Base-by-base conservation (phyloP, 148 eudicot species). In the Rhododendron ferrugineum region DNA sequence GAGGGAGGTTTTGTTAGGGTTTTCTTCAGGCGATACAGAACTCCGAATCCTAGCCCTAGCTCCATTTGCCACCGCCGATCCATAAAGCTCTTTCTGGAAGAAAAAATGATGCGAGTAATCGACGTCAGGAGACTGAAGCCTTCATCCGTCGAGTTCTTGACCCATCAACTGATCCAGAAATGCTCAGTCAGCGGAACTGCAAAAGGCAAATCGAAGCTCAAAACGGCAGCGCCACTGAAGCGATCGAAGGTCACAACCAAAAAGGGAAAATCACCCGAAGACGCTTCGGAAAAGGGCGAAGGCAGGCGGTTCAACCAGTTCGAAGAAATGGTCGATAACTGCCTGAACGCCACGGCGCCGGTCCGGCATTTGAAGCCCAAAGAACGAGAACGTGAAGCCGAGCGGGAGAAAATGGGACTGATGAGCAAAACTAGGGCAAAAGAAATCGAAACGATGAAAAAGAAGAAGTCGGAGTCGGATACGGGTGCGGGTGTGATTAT, bases 151-250 rank as follows among this genome's bases (percentile, higher is more conserved):
- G 92, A 90, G 82, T 85, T 88, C 47, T 86, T 93, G 77, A 81
- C 89, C 73, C 89, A 83, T 74, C 94, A 92, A 68, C 85, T 95
- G 44, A 78, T 85, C 36, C 98, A 97, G 78, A 87, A 86, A 87
- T 94, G 99, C 88, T 91, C 92, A 2, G 99, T 97, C 56, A 95
- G 98, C 82, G 93, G 96, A 60, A 97, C 99, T 3, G 98, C 98
- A 2, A 97, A 97, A 76, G 99, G 99, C 0, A 97, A 97, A 86
- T 92, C 84, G 6, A 95, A 94, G 73, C 26, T 90, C 60, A 97
- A 97, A 86, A 86, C 91, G 0, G 94, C 85, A 5, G 88, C 88
- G 84, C 79, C 88, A 15, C 82, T 97, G 78, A 95, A 92, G 82
- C 89, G 93, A 11, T 91, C 93, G 0, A 94, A 92, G 83, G 47